Evolutionary conservation across 768 basidiomycete species (phyloP), one percentile per base, ranked within the genome.

Genomic region (Leccinum uliginosum): DNA sequence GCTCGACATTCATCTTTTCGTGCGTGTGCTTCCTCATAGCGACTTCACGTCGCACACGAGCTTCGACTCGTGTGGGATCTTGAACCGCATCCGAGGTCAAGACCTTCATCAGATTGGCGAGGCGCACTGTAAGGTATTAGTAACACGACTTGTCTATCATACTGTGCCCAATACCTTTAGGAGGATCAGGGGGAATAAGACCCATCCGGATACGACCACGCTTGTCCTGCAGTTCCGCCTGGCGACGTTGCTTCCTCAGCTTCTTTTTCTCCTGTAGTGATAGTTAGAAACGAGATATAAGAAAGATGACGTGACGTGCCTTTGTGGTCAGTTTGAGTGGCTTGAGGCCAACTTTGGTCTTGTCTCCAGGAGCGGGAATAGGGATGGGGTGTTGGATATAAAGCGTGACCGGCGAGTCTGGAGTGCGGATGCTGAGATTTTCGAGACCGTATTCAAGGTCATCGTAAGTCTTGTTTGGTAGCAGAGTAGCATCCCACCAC

Each of bases 381-480:
- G 92, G 92, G 59, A 99, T 98, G 12, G 97, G 97, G 69, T 98
- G 96, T 70, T 98, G 97, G 50, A 98, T 84, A 65, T 95, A 94
- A 38, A 91, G 80, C 17, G 89, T 91, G 57, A 98, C 87, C 0
- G 91, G 89, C 4, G 90, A 89, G 63, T 86, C 75, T 6, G 72
- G 67, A 14, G 78, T 85, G 19, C 83, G 80, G 61, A 92, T 89
- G 52, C 83, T 86, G 53, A 92, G 73, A 14, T 73, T 71, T 24
- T 78, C 75, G 49, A 86, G 63, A 27, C 85, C 86, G 24, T 80
- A 69, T 2, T 73, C 73, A 50, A 96, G 69, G 56, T 95, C 93
- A 46, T 83, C 81, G 70, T 98, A 98, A 4, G 75, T 80, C 73
- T 89, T 87, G 62, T 78, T 86, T 0, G 91, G 89, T 10, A 99